Evolutionary conservation across 108 stramenopile genomes (phyloP).

Genomic region (Cylindrotheca closterium): DNA sequence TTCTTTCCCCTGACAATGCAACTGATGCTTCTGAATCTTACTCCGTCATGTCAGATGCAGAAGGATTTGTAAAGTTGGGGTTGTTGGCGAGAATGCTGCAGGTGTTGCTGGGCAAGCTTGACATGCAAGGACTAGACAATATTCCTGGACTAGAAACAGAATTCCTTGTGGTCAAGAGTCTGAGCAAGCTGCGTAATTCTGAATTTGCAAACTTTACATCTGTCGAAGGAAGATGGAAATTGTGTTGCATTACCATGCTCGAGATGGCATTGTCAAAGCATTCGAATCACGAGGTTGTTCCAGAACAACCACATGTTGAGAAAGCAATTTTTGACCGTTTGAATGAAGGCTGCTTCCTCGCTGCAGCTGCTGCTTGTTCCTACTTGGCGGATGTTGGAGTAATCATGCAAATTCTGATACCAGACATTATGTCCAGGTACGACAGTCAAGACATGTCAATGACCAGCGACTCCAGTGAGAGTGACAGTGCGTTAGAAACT

Average conservation of each 20-base stretch:
- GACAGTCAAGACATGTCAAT: conserved; percentile 2
- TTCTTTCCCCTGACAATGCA: conserved; percentile 25
- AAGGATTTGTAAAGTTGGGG: conserved; percentile 71
- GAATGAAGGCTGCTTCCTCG: conserved; percentile 48
- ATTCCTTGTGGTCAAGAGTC: conserved; percentile 17
- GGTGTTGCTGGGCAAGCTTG: conserved; percentile 59
- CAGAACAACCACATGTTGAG: conserved; percentile 18
- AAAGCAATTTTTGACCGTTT: conserved; percentile 24
- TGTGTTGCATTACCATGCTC: conserved; percentile 23
- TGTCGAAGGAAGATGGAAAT: conserved; percentile 14
- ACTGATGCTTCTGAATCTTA: conserved; percentile 29
- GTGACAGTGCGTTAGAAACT: conserved; percentile 10
- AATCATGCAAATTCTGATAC: conserved; percentile 64
- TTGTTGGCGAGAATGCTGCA: conserved; percentile 70
- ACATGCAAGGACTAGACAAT: conserved; percentile 18
- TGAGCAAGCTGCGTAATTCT: conserved; percentile 7
- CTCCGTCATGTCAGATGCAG: conserved; percentile 57
- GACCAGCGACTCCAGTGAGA: conserved; percentile 4
- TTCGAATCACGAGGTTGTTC: background rate
- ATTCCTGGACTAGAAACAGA: conserved; percentile 19
- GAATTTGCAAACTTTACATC: background rate
- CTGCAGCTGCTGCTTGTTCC: conserved; percentile 50
- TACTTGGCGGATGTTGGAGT: conserved; percentile 56
- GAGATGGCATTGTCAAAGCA: conserved; percentile 28
- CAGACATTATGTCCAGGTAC: conserved; percentile 40